Evolutionary conservation across 257 asterid species (phyloP).

Genomic region (Solanum sitiens): DNA sequence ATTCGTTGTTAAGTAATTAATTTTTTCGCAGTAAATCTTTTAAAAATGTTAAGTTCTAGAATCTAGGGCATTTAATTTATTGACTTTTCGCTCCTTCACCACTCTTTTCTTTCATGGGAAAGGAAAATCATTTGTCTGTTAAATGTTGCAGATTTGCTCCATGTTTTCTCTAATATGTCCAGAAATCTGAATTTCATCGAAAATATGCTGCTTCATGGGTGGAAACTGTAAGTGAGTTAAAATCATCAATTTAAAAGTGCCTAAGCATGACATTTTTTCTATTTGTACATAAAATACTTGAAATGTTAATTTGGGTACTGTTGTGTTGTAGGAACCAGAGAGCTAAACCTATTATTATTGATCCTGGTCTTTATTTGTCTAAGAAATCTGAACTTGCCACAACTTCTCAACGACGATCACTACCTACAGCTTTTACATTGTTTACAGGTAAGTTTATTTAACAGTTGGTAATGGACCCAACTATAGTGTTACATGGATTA

Average conservation of each 20-base stretch:
- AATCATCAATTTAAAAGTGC: not conserved
- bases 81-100: not conserved
- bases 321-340: conserved; percentile 70
- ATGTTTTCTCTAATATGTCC: conserved; percentile 70
- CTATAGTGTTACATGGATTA: not conserved
- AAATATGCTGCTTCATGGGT: conserved; percentile 76
- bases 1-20: not conserved
- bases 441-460: conserved; percentile 58
- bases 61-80: not conserved
- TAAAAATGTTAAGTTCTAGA: not conserved
- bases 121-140: conserved; percentile 1
- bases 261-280: not conserved
- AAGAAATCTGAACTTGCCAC: conserved; percentile 78
- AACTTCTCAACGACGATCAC: conserved; percentile 90
- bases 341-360: conserved; percentile 85
- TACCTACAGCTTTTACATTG: conserved; percentile 77
- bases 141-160: conserved; percentile 74
- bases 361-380: conserved; percentile 90
- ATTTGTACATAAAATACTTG: not conserved
- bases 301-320: not conserved
- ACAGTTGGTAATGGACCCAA: not conserved
- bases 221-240: conserved; percentile 78
- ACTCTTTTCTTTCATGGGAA: not conserved
- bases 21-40: not conserved
- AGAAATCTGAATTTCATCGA: conserved; percentile 86